Evolutionary conservation across 2,329 filamentous ascomycete genomes (phyloP), one percentile per base, ranked within the genome.

Genomic region (Canariomyces notabilis): DNA sequence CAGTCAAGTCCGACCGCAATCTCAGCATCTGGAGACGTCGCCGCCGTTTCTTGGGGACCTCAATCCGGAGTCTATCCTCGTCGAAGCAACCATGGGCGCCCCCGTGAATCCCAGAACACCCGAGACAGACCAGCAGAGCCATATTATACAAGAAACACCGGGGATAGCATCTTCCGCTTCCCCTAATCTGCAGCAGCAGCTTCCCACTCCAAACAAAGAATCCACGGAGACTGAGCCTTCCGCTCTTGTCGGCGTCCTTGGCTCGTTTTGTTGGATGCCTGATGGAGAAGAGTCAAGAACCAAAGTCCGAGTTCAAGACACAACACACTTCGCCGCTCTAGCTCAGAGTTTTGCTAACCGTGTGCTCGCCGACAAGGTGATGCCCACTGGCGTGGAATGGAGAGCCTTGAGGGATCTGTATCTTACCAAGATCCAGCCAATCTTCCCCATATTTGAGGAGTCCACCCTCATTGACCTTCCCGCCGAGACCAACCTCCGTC

Each of bases 1-100:
- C 21, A 46, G 50, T 36, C 52, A 52, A 12, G 33, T 4, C 8
- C 23, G 35, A n/a, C 38, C 15, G 8, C 31, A 31, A 16, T 29
- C 26, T 9, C 55, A 49, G 2, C 53, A 60, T 9, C 49, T 56
- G 2, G 63, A 60, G 5, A 57, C 60, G 12, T 59, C 59, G 5
- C 57, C 68, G 1, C 73, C 77, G 1, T 63, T 63, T 19, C 46
- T 63, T 0, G 59, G 60, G 8, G 60, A 63, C 39, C 41, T 58
- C 8, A 60, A 59, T 35, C 60, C 60, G 1, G 59, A 63, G 42
- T 55, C 58, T 48, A 61, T 64, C 39, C 50, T 69, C 19, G 46
- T 59, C n/a, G 55, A 61, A 29, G 59, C 59, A 5, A 56, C 51
- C 8, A 51, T 56, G 51, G 40, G 40, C 16, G 12, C 40, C 1